These are phyloP conservation scores for Paraphaeosphaeria minitans DNA, from an alignment of 2,329 filamentous ascomycete genomes.

Conservation along the genomic window DNA sequence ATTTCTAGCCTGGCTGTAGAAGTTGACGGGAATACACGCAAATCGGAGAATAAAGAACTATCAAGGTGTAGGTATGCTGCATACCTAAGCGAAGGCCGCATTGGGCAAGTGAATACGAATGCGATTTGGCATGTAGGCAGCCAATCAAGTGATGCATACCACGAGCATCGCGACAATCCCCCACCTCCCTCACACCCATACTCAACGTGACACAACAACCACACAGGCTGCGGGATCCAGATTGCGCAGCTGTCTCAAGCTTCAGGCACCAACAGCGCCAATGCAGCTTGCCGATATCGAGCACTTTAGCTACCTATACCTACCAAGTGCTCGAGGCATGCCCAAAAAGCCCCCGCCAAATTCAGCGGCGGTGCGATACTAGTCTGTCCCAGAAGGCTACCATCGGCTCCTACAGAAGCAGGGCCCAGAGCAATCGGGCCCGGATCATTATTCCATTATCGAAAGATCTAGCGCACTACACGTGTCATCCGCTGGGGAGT, in stretches of 20 bases:
- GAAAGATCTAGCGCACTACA: conserved; percentile 4
- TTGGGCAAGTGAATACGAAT: conserved; percentile 2
- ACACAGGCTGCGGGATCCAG: background rate
- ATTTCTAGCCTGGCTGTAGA: background rate
- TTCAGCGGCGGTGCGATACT: background rate
- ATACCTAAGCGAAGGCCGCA: background rate
- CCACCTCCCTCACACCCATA: background rate
- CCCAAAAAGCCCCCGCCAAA: conserved; percentile 3
- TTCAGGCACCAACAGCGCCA: background rate
- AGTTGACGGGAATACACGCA: background rate
- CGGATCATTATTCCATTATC: conserved; percentile 7
- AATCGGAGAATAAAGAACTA: background rate
- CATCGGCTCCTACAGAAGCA: conserved; percentile 9
- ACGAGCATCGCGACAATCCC: background rate
- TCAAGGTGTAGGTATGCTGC: too few species aligned
- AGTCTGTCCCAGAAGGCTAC: conserved; percentile 4
- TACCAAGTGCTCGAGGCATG: conserved; percentile 1
- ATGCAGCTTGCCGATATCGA: background rate
- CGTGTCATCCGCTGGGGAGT: background rate
- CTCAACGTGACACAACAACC: background rate
- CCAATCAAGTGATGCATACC: background rate
- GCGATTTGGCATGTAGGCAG: too few species aligned
- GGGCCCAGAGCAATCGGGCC: background rate
- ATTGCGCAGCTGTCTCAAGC: background rate
- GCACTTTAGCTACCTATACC: background rate